These are phyloP conservation scores for Boletus pseudopeckii DNA, from an alignment of 768 basidiomycete genomes.

Conservation along the genomic window DNA sequence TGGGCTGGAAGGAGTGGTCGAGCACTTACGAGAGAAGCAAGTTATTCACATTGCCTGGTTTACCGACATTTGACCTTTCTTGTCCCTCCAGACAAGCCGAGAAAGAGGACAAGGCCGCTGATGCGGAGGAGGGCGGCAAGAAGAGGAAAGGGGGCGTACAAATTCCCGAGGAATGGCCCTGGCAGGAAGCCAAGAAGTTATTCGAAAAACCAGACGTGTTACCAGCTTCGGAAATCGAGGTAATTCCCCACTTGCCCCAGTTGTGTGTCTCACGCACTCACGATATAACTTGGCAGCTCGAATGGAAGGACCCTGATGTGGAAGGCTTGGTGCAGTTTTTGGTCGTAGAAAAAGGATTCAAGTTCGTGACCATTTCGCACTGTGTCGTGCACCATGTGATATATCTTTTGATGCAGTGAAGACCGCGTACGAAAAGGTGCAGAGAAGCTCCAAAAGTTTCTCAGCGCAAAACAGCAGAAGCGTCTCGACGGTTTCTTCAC, in stretches of 20 bases:
- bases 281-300: conserved; percentile 51
- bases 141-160: conserved; percentile 69
- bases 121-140: conserved; percentile 37
- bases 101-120: conserved; percentile 44
- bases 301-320: conserved; percentile 91
- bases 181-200: conserved; percentile 89
- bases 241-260: conserved; percentile 30
- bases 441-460: conserved; percentile 84
- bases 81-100: conserved; percentile 27
- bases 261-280: neutral
- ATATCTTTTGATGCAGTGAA: conserved; percentile 54
- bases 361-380: conserved; percentile 42
- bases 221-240: conserved; percentile 83
- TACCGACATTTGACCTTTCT: neutral
- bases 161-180: conserved; percentile 95
- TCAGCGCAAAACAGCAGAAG: conserved; percentile 92
- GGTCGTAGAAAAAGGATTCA: conserved; percentile 95
- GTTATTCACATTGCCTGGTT: conserved; percentile 8
- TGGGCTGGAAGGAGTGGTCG: conserved; percentile 65
- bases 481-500: conserved; percentile 95
- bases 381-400: neutral
- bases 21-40: conserved; percentile 76
- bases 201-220: conserved; percentile 89
- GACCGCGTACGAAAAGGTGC: conserved; percentile 95
- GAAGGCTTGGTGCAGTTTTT: conserved; percentile 93